Evolutionary conservation across 2,329 filamentous ascomycete species (phyloP), one percentile per base, ranked within the genome.

Genomic region (Metarhizium guizhouense): DNA sequence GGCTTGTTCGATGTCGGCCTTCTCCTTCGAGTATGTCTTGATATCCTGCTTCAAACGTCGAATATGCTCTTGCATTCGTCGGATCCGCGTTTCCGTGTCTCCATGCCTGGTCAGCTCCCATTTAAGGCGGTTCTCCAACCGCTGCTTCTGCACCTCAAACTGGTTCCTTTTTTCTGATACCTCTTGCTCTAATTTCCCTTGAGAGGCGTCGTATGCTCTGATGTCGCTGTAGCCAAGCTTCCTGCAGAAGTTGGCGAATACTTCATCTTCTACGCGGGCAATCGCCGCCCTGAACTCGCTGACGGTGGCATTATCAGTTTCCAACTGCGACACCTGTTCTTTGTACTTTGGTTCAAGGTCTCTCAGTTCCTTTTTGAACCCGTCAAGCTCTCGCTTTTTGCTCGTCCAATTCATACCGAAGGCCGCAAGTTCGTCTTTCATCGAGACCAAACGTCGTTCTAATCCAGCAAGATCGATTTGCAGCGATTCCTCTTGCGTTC

Each of bases 131-230:
- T 74, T 82, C 58, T 87, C 80, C 34, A 96, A 76, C 47, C 85
- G 84, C 63, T 90, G 85, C 67, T 86, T 88, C 68, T 99, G 94
- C 4, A 87, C 85, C 55, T 87, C 88, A 64, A 96, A 97, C 61
- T 92, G 86, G 54, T 88, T 85, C 59, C 90, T 90, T 75, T 92
- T 92, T 70, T 94, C 86, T 0, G 86, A 86, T 48, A 89, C 88
- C 68, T 97, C 90, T 68, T 96, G 90, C 70, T 97, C 92, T 51
- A 95, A 76, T 47, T 88, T 91, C 51, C 94, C 93, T 72, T 97
- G 94, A 62, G 95, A 92, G 30, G 87, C 87, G 68, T 97, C 91
- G 65, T 97, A 99, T 56, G 90, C 88, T 57, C 93, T 88, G 60
- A 99, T 95, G 64, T 95, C 87, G 56, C 83, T 79, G 68, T 96